These are phyloP conservation scores for Calvatia gigantea DNA, from an alignment of 768 basidiomycete species.

Conservation along the genomic window DNA sequence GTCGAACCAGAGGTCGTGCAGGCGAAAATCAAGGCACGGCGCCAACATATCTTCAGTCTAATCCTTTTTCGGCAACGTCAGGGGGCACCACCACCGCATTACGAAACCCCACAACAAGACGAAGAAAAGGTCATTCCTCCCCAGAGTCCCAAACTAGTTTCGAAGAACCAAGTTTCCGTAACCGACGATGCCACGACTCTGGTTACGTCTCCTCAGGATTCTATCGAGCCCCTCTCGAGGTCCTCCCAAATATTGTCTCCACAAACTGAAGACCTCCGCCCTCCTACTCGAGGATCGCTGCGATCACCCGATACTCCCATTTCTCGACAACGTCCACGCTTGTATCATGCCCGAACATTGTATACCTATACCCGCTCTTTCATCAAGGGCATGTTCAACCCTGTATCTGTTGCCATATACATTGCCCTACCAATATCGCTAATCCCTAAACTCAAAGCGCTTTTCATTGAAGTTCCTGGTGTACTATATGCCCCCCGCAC, in stretches of 20 bases:
- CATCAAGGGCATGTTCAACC: slow-evolving; percentile 37
- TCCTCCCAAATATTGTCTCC: neutral
- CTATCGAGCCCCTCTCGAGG: neutral
- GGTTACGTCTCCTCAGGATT: neutral
- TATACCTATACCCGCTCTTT: slow-evolving; percentile 17
- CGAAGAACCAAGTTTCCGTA: slow-evolving; percentile 21
- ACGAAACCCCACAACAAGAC: slow-evolving; percentile 3
- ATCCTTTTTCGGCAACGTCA: neutral
- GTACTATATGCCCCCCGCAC: slow-evolving; percentile 45
- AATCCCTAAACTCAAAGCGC: slow-evolving; percentile 52
- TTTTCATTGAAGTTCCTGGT: slow-evolving; percentile 49
- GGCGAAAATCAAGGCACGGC: slow-evolving; percentile 37
- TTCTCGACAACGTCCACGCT: neutral
- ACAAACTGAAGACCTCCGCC: neutral
- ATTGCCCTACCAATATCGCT: slow-evolving; percentile 53
- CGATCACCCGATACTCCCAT: neutral
- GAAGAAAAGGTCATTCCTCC: neutral
- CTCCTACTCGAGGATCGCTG: neutral
- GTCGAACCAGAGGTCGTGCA: slow-evolving; percentile 53
- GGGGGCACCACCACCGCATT: neutral
- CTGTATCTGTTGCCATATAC: slow-evolving; percentile 52
- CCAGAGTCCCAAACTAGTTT: neutral
- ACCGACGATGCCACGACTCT: slow-evolving; percentile 21
- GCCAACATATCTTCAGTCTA: slow-evolving; percentile 20
- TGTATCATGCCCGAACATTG: neutral